Percentiles rank a stretch among this genome's conserved stretches.
phyloP scores from a whole-genome alignment of 139 green algal species.

The Parachlorella kessleri region DNA sequence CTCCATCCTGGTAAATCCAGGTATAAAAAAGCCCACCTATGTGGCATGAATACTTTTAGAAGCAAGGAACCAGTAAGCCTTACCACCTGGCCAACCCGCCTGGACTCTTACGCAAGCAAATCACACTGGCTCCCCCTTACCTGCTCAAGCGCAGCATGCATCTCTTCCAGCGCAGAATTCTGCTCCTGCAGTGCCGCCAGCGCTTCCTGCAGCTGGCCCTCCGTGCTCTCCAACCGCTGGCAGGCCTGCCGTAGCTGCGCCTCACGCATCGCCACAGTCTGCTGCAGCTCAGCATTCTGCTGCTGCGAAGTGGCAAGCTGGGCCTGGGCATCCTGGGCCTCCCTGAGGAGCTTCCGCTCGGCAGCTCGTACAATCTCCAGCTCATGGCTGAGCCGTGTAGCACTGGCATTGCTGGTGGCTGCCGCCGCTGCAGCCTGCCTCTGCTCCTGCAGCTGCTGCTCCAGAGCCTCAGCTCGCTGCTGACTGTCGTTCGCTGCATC shows the following conservation, averaged over 20 bases:
- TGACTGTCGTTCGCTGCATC: background rate
- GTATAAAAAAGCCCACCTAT: too few relatives aligned
- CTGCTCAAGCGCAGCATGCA: conserved; percentile 16
- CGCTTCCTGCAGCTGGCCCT: conserved; percentile 13
- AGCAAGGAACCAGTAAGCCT: too few relatives aligned
- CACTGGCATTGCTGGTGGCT: background rate
- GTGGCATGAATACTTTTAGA: too few relatives aligned
- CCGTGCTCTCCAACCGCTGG: conserved; percentile 6
- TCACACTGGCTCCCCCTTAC: background rate
- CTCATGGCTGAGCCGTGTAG: background rate
- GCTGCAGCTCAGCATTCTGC: background rate
- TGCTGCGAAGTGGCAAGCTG: background rate
- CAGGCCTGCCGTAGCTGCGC: background rate
- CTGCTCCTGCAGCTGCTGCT: conserved; percentile 9
- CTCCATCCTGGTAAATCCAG: too few relatives aligned
- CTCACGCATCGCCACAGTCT: background rate
- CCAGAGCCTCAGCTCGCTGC: background rate
- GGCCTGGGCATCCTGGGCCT: conserved; percentile 10
- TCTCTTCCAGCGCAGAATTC: background rate
- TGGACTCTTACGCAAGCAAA: background rate
- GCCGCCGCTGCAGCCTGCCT: background rate
- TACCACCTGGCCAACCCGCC: too few relatives aligned
- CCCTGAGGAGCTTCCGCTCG: conserved; percentile 15
- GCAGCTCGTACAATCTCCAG: conserved; percentile 10
- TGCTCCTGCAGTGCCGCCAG: conserved; percentile 18